Evolutionary conservation across 106 monocot species (phyloP), one percentile per base, ranked within the genome.

Genomic region (Iris macrosiphon): DNA sequence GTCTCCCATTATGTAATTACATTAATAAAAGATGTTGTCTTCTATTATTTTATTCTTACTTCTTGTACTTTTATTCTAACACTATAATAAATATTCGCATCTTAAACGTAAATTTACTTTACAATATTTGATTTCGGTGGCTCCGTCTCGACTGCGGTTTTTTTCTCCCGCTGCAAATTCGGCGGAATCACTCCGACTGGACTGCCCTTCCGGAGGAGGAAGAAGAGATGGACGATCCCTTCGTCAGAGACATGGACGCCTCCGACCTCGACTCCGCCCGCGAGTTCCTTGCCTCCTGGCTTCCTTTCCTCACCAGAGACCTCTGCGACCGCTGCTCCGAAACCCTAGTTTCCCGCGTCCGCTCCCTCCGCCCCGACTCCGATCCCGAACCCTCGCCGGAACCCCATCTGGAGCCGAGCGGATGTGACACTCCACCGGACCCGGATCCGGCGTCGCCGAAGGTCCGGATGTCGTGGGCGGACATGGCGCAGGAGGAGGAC

Each of bases 231-330:
- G 80, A 57, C 28, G 84, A 85, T 55, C 61, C 75, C 7, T 74
- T 79, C 61, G 32, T 95, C 37, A 53, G 26, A 21, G 39, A 44
- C 24, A 79, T 76, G 67, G 45, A 69, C 8, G 37, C 74, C 18
- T 63, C 72, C 31, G 85, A 95, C 32, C 78, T 74, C 43, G 75
- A 70, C 50, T 76, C 85, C 73, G 89, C 85, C 4, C 64, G 58
- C 10, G 89, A 89, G 61, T 95, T 95, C 76, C 85, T 95, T 53
- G 79, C 66, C 48, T 82, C 57, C 32, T 89, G 94, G 94, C 72
- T 79, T 22, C 94, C 94, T 27, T 95, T 89, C 55, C 88, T 95
- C 55, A 65, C 79, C 47, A 66, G 65, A 11, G 85, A 39, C 32
- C 79, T 95, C 55, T 95, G 89, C 81, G 41, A 61, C 18, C 7